Conservation (phyloP, 2,329 filamentous ascomycete species). For the Phyllosticta ampelicida region DNA sequence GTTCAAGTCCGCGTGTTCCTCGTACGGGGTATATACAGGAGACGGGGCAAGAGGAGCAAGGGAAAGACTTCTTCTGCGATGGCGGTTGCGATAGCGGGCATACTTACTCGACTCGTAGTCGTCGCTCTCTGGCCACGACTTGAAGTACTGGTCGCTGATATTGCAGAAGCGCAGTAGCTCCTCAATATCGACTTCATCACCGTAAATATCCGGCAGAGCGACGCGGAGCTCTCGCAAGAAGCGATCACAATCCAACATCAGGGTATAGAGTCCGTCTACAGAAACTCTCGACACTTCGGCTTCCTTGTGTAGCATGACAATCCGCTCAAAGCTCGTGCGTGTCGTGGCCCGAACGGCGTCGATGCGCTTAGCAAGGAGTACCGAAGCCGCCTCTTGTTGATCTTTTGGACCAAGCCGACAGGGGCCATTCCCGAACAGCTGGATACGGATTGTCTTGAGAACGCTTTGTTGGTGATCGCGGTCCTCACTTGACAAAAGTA, state of each 20-base stretch:
- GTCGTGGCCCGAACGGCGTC: neutral
- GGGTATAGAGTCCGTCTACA: neutral
- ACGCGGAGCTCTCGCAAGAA: neutral
- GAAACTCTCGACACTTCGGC: neutral
- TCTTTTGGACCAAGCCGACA: neutral
- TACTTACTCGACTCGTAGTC: conserved; percentile 10
- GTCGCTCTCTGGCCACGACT: conserved; percentile 6
- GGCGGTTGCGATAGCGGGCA: neutral
- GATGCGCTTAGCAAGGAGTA: neutral
- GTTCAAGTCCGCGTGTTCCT: neutral
- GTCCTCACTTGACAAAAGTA: conserved; percentile 21
- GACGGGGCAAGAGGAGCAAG: neutral
- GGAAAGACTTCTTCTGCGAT: neutral
- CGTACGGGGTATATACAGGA: neutral
- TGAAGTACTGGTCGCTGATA: neutral
- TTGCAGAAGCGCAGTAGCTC: neutral
- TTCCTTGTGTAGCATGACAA: neutral
- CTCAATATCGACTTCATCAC: neutral
- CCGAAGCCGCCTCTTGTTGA: neutral
- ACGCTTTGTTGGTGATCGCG: conserved; percentile 20
- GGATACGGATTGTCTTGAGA: conserved; percentile 15
- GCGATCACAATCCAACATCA: conserved; percentile 1
- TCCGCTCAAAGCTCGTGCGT: neutral
- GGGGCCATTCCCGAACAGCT: conserved; percentile 14
- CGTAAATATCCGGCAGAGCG: neutral